Conservation (phyloP, 1,284 basidiomycete genomes). For the Rhodotorula sp. region DNA sequence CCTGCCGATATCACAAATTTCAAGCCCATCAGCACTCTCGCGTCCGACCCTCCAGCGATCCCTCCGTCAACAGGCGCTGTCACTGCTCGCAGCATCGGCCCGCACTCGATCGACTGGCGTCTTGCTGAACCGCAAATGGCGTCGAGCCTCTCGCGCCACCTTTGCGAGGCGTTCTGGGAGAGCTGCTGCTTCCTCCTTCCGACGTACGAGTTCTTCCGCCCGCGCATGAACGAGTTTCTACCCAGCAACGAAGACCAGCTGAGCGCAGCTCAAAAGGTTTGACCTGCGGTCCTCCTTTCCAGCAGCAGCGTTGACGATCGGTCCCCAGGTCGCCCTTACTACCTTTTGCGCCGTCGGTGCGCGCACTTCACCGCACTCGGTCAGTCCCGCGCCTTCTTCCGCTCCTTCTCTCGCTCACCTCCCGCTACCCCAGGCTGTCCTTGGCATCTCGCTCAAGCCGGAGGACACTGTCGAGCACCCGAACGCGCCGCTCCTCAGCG, state of each 20-base stretch:
- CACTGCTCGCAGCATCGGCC: slow-evolving; percentile 20
- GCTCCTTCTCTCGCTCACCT: no score
- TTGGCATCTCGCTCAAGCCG: slow-evolving; percentile 20
- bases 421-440: slow-evolving; percentile 3
- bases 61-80: neutral
- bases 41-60: neutral
- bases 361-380: slow-evolving; percentile 28
- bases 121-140: slow-evolving; percentile 30
- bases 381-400: no score
- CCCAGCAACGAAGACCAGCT: neutral
- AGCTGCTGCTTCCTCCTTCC: slow-evolving; percentile 31
- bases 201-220: slow-evolving; percentile 8
- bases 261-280: neutral
- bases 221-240: neutral
- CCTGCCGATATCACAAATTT: neutral
- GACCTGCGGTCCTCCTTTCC: neutral
- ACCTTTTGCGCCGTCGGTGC: slow-evolving; percentile 33
- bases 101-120: slow-evolving; percentile 25
- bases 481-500: slow-evolving; percentile 16
- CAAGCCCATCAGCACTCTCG: neutral
- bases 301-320: neutral
- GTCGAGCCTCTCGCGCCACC: slow-evolving; percentile 4
- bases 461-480: slow-evolving; percentile 11
- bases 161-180: slow-evolving; percentile 27
- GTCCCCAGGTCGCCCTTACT: slow-evolving; percentile 17